Percentiles rank a stretch among this genome's conserved stretches.
Evolutionary conservation across 2,329 filamentous ascomycete genomes (phyloP).

Genomic region (Diaporthe sp.): DNA sequence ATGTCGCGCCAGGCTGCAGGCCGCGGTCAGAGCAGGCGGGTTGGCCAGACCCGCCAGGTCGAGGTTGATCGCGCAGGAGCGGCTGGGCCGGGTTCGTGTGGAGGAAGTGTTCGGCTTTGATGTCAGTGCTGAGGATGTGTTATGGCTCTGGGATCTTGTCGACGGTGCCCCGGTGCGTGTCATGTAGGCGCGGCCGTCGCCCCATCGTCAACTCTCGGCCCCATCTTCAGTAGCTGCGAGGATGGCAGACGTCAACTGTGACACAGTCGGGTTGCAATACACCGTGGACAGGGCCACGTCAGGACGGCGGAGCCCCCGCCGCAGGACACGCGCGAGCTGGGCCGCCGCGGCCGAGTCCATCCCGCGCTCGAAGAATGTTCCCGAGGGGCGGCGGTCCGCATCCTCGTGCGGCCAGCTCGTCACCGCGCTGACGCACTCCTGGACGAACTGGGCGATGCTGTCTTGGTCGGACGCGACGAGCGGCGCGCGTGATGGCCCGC

Average conservation of each 20-base stretch:
- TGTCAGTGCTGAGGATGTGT: neutral
- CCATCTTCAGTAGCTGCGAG: neutral
- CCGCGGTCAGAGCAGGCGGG: conserved; percentile 54
- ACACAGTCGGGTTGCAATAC: conserved; percentile 22
- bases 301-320: conserved; percentile 21
- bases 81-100: conserved; percentile 53
- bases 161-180: conserved; percentile 24
- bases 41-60: conserved; percentile 59
- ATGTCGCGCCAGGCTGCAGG: conserved; percentile 43
- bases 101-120: no score
- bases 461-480: neutral
- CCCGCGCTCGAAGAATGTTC: conserved; percentile 44
- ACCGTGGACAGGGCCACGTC: conserved; percentile 13
- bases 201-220: conserved; percentile 38
- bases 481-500: neutral
- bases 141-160: conserved; percentile 12
- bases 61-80: conserved; percentile 64
- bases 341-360: conserved; percentile 44
- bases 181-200: conserved; percentile 41
- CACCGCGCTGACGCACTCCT: conserved; percentile 27
- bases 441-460: conserved; percentile 7
- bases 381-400: neutral
- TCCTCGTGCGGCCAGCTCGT: conserved; percentile 38
- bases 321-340: conserved; percentile 38
- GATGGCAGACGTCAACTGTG: neutral